These are phyloP conservation scores for Talaromyces albobiverticillius DNA, from an alignment of 2,329 filamentous ascomycete species.

Conservation along the genomic window DNA sequence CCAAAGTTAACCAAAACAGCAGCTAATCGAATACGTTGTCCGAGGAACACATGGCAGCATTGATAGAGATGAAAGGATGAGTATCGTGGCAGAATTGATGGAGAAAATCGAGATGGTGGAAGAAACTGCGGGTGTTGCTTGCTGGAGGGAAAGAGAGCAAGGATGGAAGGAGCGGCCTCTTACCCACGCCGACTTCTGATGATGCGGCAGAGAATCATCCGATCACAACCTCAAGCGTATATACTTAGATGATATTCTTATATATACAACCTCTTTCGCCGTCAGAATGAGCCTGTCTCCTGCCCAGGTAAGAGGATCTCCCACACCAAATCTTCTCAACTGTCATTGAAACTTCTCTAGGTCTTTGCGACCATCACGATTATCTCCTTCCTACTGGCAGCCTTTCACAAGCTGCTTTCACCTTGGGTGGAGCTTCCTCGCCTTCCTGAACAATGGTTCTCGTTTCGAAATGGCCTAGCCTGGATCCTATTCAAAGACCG, in stretches of 20 bases:
- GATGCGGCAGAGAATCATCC: no score
- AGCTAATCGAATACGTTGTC: background rate
- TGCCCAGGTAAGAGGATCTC: constrained; percentile 4
- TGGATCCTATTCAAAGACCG: constrained; percentile 17
- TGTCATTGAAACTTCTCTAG: constrained; percentile 6
- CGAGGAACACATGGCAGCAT: background rate
- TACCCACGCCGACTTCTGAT: background rate
- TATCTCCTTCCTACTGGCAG: constrained; percentile 3
- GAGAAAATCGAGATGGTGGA: background rate
- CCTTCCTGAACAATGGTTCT: constrained; percentile 17
- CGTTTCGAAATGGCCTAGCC: constrained; percentile 16
- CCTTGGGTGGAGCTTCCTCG: constrained; percentile 15
- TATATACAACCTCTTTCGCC: background rate
- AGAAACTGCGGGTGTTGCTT: no score
- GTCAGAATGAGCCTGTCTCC: constrained; percentile 10
- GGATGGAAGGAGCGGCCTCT: background rate
- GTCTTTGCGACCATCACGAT: constrained; percentile 7
- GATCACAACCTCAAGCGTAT: background rate
- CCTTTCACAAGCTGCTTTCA: constrained; percentile 12
- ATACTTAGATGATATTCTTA: constrained; percentile 12
- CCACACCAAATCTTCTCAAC: background rate
- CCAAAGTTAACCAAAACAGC: background rate
- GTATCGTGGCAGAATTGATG: background rate
- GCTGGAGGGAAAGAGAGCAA: background rate
- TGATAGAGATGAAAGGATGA: background rate